These are phyloP conservation scores for Selaginella tamariscina DNA, from an alignment of 75 land plant genomes.

Conservation along the genomic window DNA sequence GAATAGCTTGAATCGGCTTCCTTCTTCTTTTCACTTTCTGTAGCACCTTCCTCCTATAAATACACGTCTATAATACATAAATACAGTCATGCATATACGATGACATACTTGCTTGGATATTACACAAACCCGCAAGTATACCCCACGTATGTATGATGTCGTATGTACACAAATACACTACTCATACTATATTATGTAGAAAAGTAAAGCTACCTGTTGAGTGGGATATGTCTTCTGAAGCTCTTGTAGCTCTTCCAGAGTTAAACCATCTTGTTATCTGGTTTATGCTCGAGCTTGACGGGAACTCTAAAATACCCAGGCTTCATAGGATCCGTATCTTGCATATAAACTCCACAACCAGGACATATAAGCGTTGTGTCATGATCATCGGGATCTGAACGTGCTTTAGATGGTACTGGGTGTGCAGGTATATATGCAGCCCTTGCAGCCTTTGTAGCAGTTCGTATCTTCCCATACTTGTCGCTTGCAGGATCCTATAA, in stretches of 20 bases:
- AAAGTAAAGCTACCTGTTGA: no score
- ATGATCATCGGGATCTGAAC: not conserved
- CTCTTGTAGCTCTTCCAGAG: conserved; percentile 35
- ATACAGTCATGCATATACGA: no score
- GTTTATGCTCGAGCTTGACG: not conserved
- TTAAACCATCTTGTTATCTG: conserved; percentile 29
- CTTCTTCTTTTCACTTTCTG: conserved; percentile 4
- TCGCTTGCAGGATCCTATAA: not conserved
- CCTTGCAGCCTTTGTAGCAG: not conserved
- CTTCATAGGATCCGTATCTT: conserved; percentile 50
- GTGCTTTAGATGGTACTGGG: not conserved
- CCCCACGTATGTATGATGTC: no score
- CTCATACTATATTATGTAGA: no score
- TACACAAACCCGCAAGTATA: no score
- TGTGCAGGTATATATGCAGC: not conserved
- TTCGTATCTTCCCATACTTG: not conserved
- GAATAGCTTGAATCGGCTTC: conserved; percentile 9
- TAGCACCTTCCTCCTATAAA: not conserved
- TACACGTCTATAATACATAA: no score
- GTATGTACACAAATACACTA: no score
- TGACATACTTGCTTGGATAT: no score
- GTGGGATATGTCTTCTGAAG: conserved; percentile 34
- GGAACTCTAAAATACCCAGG: conserved; percentile 60
- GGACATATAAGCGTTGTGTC: conserved; percentile 35
- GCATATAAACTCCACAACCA: conserved; percentile 94